Evolutionary conservation across 768 basidiomycete species (phyloP).

Genomic region (Chiua virens): DNA sequence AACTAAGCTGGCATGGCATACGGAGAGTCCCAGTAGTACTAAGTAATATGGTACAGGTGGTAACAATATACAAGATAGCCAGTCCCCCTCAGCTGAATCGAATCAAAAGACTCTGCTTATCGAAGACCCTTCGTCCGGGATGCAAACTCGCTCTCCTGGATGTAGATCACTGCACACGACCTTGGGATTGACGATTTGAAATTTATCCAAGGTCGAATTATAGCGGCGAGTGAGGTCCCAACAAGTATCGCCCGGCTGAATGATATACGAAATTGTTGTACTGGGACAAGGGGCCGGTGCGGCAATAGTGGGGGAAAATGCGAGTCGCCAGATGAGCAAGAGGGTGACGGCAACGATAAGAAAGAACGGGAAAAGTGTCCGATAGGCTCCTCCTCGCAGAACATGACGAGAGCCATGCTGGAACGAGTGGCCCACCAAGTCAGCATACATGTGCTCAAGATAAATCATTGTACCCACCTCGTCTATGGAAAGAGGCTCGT

Average conservation of each 20-base stretch:
- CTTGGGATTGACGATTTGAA: constrained; percentile 52
- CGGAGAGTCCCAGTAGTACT: no score
- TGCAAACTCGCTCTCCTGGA: constrained; percentile 60
- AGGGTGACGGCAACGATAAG: constrained; percentile 63
- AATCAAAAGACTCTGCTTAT: constrained; percentile 30
- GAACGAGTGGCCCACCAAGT: constrained; percentile 22
- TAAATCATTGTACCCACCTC: constrained; percentile 37
- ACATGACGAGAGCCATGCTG: constrained; percentile 32
- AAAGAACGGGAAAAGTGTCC: constrained; percentile 70
- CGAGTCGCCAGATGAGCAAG: constrained; percentile 63
- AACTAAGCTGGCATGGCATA: no score
- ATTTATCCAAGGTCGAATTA: constrained; percentile 50
- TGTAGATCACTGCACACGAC: constrained; percentile 57
- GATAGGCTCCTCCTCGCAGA: constrained; percentile 48
- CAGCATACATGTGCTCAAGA: background rate
- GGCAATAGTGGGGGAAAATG: constrained; percentile 37
- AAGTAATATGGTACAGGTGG: constrained; percentile 23
- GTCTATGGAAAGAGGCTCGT: constrained; percentile 53
- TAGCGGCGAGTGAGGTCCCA: constrained; percentile 57
- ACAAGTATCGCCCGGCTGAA: constrained; percentile 62
- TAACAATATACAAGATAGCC: constrained; percentile 7
- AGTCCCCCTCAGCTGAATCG: background rate
- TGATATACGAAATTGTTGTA: constrained; percentile 43
- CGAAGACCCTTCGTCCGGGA: constrained; percentile 45
- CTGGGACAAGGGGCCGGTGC: constrained; percentile 31